These are phyloP conservation scores for Ophiostoma triangulosporum DNA, from an alignment of 2,329 filamentous ascomycete genomes.

Conservation along the genomic window DNA sequence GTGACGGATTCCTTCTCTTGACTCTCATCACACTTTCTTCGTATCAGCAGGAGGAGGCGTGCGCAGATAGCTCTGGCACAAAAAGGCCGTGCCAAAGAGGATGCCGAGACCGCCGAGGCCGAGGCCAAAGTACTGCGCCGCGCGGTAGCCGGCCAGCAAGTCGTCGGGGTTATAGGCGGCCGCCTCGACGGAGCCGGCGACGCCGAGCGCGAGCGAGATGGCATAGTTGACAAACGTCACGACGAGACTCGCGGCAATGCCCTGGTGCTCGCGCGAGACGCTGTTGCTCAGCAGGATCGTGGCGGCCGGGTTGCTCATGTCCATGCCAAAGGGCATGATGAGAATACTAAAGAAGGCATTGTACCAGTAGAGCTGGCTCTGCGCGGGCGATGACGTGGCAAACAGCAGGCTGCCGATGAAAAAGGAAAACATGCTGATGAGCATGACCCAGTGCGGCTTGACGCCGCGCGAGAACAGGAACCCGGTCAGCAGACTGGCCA, in stretches of 20 bases:
- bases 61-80: constrained; percentile 15
- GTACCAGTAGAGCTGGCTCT: constrained; percentile 47
- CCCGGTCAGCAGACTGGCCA: constrained; percentile 31
- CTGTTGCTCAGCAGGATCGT: constrained; percentile 45
- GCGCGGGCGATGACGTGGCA: constrained; percentile 30
- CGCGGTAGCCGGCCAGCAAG: constrained; percentile 23
- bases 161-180: constrained; percentile 20
- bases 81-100: constrained; percentile 20
- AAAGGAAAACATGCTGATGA: constrained; percentile 30
- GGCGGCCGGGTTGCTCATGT: constrained; percentile 52
- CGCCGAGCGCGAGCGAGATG: constrained; percentile 50
- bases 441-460: constrained; percentile 28
- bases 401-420: constrained; percentile 29
- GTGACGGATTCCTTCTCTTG: not conserved
- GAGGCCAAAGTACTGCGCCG: constrained; percentile 28
- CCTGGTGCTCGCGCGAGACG: constrained; percentile 31
- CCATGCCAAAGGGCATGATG: constrained; percentile 49
- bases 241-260: constrained; percentile 39
- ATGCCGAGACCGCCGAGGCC: constrained; percentile 25
- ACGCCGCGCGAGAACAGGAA: constrained; percentile 26
- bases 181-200: constrained; percentile 50
- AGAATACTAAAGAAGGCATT: constrained; percentile 46
- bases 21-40: not conserved
- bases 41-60: not conserved
- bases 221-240: constrained; percentile 56